Evolutionary conservation across 176 grass and related monocot genomes (phyloP), one percentile per base, ranked within the genome.

Genomic region (Carex parvula): DNA sequence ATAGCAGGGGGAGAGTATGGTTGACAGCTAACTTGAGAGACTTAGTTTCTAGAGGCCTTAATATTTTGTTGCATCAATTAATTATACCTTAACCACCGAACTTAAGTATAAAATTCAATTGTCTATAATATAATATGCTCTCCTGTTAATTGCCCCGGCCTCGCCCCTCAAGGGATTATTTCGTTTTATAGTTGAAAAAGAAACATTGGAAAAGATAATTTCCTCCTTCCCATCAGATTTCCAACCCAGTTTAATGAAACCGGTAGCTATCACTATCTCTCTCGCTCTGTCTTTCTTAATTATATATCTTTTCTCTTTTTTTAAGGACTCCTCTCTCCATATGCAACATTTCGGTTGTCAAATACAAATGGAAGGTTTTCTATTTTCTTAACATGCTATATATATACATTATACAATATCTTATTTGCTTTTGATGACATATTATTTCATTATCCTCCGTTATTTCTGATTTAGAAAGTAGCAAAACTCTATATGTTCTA

Each of bases 1-100:
- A 80, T 72, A 29, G 33, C 8, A 41, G 21, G 22, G 14, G 39
- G 17, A n/a, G 15, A 4, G 8, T 70, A 74, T 64, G 46, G 80
- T 83, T 78, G 80, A 33, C 71, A 91, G 72, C 89, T 94, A 94
- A 97, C 89, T 91, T 93, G 64, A 79, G 84, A 85, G 86, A 39
- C 81, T 72, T 93, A 87, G 85, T 84, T 93, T 91, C 77, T 81
- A 81, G 91, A 91, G 81, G 65, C 67, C 78, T 78, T 81, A 62
- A 16, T 22, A 89, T 81, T 41, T 84, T 54, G 84, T 67, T 68
- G 72, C 44, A 76, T 67, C 53, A 60, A 74, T 39, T 11, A 48
- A 68, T 74, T 2, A 84, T 67, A 84, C 22, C 54, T 62, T 62
- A 85, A 85, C 68, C 66, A 75, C 57, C 30, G 6, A 73, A 69